Base-by-base conservation (phyloP, 1,284 basidiomycete genomes). In the Meira nashicola region DNA sequence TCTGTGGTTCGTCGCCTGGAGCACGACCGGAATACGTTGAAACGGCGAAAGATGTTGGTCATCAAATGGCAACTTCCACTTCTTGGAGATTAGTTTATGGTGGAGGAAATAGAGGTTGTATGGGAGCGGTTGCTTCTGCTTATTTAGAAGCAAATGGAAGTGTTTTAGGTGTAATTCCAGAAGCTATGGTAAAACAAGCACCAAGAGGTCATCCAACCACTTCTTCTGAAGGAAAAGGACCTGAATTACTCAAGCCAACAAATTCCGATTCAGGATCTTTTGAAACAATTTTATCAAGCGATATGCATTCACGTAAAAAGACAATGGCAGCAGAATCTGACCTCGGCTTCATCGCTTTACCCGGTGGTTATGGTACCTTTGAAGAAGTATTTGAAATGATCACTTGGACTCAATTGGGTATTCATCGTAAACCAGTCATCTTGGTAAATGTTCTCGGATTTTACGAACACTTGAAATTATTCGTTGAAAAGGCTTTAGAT, bases 291-390 rank as follows among this genome's bases (percentile, higher is more conserved):
- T 57, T 55, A 39, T 89, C 92, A 1, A 82, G 85, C 55, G 87
- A 87, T 0, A 95, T 96, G 92, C 92, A 95, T 73, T 88, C 91
- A 71, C 85, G 92, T 21, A 95, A 95, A 78, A 82, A 87, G 12
- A 85, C 87, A 71, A 94, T 95, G 91, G 90, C 91, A 0, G 83
- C 83, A 63, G 82, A 88, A 19, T 84, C 84, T 0, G 79, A 80
- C 14, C 83, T 84, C 33, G 91, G 86, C 0, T 96, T 96, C 71
- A 81, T 95, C 52, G 89, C 86, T 15, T 82, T 95, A 11, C 92
- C 92, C 5, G 92, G 92, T 39, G 92, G 92, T 0, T 93, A 86
- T 73, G 92, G 92, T 15, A 94, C 91, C 0, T 90, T 90, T 67
- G 92, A 95, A 78, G 92, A 95, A 55, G 81, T 92, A 23, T 80